Evolutionary conservation across 192 early-diverging fungal genomes (phyloP).

Genomic region (Backusella circina): DNA sequence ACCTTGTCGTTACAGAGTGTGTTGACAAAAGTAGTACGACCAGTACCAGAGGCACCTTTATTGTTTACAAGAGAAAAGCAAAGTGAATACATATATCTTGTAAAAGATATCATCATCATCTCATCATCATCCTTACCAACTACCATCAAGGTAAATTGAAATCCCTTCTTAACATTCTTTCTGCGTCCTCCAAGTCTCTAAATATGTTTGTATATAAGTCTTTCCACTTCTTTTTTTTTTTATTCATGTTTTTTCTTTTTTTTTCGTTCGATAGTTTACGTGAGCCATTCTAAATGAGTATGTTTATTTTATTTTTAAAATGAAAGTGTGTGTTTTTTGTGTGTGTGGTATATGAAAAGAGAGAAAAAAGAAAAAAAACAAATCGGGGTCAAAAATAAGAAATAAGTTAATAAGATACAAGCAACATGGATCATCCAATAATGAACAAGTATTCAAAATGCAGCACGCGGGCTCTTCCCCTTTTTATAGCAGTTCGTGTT

Average conservation of each 20-base stretch:
- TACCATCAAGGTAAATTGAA: slow-evolving; percentile 97
- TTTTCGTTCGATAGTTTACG: not conserved
- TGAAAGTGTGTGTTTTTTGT: not conserved
- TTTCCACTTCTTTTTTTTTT: too few species aligned
- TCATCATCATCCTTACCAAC: slow-evolving; percentile 55
- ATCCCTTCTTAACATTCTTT: slow-evolving; percentile 95
- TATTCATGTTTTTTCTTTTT: not conserved
- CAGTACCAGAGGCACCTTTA: slow-evolving; percentile 78
- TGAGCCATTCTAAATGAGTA: slow-evolving; percentile 15
- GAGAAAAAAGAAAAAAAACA: not conserved
- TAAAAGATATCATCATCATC: too few species aligned
- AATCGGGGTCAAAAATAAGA: not conserved
- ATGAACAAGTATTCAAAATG: not conserved
- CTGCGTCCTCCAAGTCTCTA: slow-evolving; percentile 64
- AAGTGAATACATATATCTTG: too few species aligned
- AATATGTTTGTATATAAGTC: too few species aligned
- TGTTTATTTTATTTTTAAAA: not conserved
- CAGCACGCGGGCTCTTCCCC: not conserved
- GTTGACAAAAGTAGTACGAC: slow-evolving; percentile 98
- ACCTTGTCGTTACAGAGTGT: slow-evolving; percentile 87
- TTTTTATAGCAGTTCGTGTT: not conserved
- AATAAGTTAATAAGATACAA: slow-evolving; percentile 4
- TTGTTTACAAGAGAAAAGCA: not conserved
- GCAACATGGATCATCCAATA: slow-evolving; percentile 1
- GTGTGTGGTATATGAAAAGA: not conserved